Conservation (phyloP, 1,139 yeast genomes). For the Taphrina betulina region DNA sequence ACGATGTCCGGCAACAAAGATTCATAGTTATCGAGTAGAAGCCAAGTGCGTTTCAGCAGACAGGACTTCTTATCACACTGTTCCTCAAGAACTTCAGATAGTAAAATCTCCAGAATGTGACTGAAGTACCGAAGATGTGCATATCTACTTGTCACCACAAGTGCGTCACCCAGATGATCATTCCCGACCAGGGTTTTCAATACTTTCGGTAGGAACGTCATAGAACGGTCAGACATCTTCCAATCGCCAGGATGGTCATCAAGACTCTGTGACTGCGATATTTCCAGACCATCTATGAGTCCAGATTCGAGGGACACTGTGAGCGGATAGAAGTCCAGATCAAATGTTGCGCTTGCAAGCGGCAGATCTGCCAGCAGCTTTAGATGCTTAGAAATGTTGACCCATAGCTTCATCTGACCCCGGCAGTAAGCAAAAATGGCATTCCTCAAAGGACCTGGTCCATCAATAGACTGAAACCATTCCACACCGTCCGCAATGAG, state of each 20-base stretch:
- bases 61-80: constrained; percentile 20
- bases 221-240: not conserved
- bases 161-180: constrained; percentile 1
- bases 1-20: constrained; percentile 44
- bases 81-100: constrained; percentile 46
- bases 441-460: constrained; percentile 1
- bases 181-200: not conserved
- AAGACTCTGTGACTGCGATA: too few relatives aligned
- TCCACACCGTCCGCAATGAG: constrained; percentile 1
- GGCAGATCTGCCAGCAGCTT: not conserved
- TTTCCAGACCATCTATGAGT: not conserved
- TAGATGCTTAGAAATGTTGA: not conserved
- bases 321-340: constrained; percentile 17
- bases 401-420: constrained; percentile 1
- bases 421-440: constrained; percentile 10
- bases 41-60: not conserved
- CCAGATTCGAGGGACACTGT: constrained; percentile 8
- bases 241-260: not conserved
- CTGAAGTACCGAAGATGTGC: constrained; percentile 46
- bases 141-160: constrained; percentile 1
- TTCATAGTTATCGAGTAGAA: constrained; percentile 8
- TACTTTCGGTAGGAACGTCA: constrained; percentile 5
- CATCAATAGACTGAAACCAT: constrained; percentile 12
- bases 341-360: not conserved
- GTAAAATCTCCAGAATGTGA: constrained; percentile 52